Conservation (phyloP, 2,329 filamentous ascomycete genomes). For the Aspergillus sp. region DNA sequence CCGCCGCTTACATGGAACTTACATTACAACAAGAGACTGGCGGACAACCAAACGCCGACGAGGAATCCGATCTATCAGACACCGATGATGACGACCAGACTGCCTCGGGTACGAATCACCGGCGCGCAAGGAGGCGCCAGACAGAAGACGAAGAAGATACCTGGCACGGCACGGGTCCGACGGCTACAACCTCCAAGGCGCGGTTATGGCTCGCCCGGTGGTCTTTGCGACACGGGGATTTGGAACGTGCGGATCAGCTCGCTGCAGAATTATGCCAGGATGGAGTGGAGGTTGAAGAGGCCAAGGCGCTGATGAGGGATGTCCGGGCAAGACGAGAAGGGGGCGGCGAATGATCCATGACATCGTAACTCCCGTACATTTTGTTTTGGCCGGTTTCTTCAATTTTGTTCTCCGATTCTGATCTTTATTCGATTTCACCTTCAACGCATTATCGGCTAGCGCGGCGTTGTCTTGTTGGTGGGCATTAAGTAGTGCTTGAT, state of each 20-base stretch:
- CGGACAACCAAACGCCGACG: constrained; percentile 52
- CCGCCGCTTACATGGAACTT: constrained; percentile 92
- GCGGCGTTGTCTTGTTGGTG: constrained; percentile 4
- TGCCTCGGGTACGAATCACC: constrained; percentile 33
- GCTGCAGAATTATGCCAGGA: constrained; percentile 93
- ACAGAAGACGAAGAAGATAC: constrained; percentile 42
- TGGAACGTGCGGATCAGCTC: constrained; percentile 72
- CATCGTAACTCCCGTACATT: background rate
- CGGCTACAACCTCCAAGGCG: constrained; percentile 85
- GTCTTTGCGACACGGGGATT: constrained; percentile 74
- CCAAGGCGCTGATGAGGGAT: constrained; percentile 87
- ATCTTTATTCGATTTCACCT: background rate
- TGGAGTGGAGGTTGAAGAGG: constrained; percentile 94
- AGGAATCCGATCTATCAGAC: constrained; percentile 34
- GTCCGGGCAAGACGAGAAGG: constrained; percentile 72
- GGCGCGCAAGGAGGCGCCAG: constrained; percentile 22
- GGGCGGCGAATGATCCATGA: constrained; percentile 15
- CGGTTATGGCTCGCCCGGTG: constrained; percentile 88
- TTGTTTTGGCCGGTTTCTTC: background rate
- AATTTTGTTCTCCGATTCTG: background rate
- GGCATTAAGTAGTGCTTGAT: background rate
- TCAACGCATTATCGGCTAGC: constrained; percentile 1
- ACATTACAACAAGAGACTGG: constrained; percentile 84
- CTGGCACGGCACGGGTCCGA: constrained; percentile 72
- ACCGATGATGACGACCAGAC: constrained; percentile 33